phyloP scores from a whole-genome alignment of 1,139 yeast genomes.

The Scheffersomyces lignicola region DNA sequence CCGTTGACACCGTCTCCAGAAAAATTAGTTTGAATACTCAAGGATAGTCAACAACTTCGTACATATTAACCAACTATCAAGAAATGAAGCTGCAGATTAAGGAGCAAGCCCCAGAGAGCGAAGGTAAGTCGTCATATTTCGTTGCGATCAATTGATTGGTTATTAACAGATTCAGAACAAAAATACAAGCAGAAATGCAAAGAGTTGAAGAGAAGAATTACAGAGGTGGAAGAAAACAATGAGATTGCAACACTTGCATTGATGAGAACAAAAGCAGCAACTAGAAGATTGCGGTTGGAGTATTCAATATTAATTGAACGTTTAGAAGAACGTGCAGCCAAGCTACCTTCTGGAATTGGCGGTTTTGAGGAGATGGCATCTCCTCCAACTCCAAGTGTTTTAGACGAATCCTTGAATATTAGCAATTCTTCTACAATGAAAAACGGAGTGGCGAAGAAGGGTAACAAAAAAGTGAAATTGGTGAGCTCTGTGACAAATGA shows the following conservation, averaged over 20 bases:
- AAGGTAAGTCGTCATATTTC: constrained; percentile 30
- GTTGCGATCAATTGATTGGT: background rate
- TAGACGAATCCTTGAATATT: constrained; percentile 32
- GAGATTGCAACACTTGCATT: constrained; percentile 78
- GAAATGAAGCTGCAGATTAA: constrained; percentile 18
- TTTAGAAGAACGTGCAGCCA: constrained; percentile 58
- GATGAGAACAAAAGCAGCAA: constrained; percentile 72
- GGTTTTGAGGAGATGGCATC: constrained; percentile 43
- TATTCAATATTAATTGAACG: constrained; percentile 78
- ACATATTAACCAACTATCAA: constrained; percentile 1
- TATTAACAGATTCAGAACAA: constrained; percentile 28
- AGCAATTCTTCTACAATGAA: constrained; percentile 20
- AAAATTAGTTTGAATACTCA: background rate
- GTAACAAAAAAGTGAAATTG: constrained; percentile 20
- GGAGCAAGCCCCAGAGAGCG: constrained; percentile 41
- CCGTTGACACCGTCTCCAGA: background rate
- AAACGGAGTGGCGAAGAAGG: constrained; percentile 23
- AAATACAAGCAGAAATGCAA: constrained; percentile 61
- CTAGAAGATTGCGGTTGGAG: constrained; percentile 79
- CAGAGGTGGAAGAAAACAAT: constrained; percentile 76
- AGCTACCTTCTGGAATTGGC: constrained; percentile 31
- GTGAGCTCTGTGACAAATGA: constrained; percentile 11
- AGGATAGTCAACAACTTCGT: background rate
- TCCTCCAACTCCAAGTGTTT: constrained; percentile 40
- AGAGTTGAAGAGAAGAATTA: constrained; percentile 70